Evolutionary conservation across 1,284 basidiomycete genomes (phyloP).

Genomic region (Microbotryum lychnidis-dioicae): DNA sequence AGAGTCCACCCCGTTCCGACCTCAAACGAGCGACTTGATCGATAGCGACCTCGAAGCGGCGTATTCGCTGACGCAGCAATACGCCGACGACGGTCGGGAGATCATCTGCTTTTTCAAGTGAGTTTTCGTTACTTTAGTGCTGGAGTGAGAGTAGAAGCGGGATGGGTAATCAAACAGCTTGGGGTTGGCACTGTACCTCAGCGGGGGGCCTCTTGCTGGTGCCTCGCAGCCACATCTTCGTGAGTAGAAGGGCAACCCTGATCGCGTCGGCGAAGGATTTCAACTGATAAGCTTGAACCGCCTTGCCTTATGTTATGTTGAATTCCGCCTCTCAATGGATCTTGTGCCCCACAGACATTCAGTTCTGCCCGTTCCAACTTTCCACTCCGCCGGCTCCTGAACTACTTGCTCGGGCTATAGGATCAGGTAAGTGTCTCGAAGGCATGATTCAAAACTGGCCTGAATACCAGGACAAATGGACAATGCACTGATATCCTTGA

Average conservation of each 20-base stretch:
- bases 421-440: background rate
- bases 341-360: slow-evolving; percentile 6
- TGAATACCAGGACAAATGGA: too few species aligned
- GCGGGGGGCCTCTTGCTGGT: slow-evolving; percentile 23
- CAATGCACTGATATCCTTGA: too few species aligned
- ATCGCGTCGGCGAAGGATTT: too few species aligned
- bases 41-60: slow-evolving; percentile 9
- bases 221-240: slow-evolving; percentile 24
- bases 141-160: too few species aligned
- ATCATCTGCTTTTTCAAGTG: slow-evolving; percentile 24
- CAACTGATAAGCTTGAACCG: too few species aligned
- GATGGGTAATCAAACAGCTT: too few species aligned
- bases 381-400: slow-evolving; percentile 4
- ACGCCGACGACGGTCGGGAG: slow-evolving; percentile 3
- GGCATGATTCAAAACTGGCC: background rate
- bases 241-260: background rate
- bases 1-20: slow-evolving; percentile 5
- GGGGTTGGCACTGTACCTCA: background rate
- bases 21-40: slow-evolving; percentile 13
- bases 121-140: background rate
- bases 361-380: slow-evolving; percentile 26
- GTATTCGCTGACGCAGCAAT: slow-evolving; percentile 10
- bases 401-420: slow-evolving; percentile 5
- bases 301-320: background rate
- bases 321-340: too few species aligned